Evolutionary conservation across 495 filamentous ascomycete genomes (phyloP).

Genomic region (Thermochaetoides thermophila): DNA sequence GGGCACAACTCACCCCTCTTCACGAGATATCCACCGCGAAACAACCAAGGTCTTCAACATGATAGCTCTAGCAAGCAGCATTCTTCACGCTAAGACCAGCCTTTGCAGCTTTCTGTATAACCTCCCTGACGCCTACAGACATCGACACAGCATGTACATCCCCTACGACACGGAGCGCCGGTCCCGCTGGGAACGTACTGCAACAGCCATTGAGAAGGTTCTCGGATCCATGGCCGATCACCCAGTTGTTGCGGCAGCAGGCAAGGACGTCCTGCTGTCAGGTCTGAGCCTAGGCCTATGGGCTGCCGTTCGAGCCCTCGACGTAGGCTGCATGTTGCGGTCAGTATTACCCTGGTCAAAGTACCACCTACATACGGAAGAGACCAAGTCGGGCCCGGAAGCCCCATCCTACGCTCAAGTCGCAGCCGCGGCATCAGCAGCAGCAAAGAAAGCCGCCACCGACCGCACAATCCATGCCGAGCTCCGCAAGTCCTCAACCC

Average conservation of each 20-base stretch:
- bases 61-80: conserved; percentile 20
- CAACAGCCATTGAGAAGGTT: conserved; percentile 27
- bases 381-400: not conserved
- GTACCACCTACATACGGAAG: not conserved
- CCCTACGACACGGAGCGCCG: conserved; percentile 29
- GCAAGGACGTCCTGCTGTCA: conserved; percentile 37
- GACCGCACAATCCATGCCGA: too few species aligned
- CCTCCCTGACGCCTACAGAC: conserved; percentile 27
- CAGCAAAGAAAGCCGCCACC: too few species aligned
- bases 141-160: conserved; percentile 28
- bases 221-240: conserved; percentile 29
- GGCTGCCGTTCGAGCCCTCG: conserved; percentile 34
- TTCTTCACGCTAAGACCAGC: conserved; percentile 26
- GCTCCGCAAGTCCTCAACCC: too few species aligned
- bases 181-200: conserved; percentile 24
- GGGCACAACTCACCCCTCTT: conserved; percentile 24
- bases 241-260: conserved; percentile 32
- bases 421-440: not conserved
- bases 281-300: conserved; percentile 36
- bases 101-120: conserved; percentile 23
- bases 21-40: conserved; percentile 23
- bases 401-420: not conserved
- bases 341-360: not conserved
- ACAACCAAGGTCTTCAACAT: conserved; percentile 27
- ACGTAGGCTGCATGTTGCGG: conserved; percentile 25